Conservation (phyloP, 768 basidiomycete species). For the Termitomyces heimii region DNA sequence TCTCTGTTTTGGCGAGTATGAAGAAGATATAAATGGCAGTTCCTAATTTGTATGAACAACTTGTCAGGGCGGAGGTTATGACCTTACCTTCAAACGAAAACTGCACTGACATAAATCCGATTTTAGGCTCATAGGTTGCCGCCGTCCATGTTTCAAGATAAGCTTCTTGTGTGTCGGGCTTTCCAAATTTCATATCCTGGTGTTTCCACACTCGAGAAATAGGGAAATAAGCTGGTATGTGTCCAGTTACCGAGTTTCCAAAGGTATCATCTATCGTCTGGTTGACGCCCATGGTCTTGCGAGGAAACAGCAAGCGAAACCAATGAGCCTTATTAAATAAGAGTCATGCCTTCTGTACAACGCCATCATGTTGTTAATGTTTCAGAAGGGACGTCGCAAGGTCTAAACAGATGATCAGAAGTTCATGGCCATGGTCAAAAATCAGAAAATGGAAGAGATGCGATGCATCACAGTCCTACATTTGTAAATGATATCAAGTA, state of each 20-base stretch:
- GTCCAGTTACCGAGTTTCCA: background rate
- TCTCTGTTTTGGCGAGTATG: slow-evolving; percentile 15
- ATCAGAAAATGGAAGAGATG: too few species aligned
- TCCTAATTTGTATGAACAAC: slow-evolving; percentile 12
- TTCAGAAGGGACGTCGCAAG: too few species aligned
- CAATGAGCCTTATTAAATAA: background rate
- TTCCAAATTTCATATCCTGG: background rate
- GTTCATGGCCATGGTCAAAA: background rate
- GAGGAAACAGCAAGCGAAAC: background rate
- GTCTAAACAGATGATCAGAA: too few species aligned
- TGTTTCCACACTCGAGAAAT: background rate
- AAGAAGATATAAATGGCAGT: slow-evolving; percentile 32
- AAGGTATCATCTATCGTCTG: background rate
- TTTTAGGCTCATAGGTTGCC: background rate
- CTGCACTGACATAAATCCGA: background rate
- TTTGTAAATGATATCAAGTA: too few species aligned
- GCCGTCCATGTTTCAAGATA: background rate
- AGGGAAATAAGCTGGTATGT: background rate
- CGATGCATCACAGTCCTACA: too few species aligned
- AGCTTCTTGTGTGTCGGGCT: background rate
- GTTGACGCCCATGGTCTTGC: background rate
- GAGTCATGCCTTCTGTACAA: background rate
- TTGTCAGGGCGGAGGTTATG: too few species aligned
- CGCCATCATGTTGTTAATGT: background rate
- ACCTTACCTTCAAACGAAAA: background rate